Evolutionary conservation across 768 basidiomycete species (phyloP), one percentile per base, ranked within the genome.

Genomic region (Calvatia gigantea): DNA sequence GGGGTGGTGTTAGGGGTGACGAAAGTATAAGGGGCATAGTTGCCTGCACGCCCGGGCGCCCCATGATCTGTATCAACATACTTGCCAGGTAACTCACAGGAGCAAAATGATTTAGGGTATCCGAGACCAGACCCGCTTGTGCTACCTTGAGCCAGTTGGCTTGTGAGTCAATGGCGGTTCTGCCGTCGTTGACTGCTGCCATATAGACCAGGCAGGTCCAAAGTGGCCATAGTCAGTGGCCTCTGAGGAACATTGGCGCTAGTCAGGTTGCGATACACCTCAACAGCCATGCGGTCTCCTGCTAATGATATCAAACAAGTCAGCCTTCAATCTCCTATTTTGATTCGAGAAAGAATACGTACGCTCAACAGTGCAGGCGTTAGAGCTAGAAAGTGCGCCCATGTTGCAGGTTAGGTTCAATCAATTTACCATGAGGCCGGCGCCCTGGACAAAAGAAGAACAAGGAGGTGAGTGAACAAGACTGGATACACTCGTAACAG

Each of bases 21-120:
- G 72, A 81, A 78, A 2, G 75, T 77, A 61, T 69, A 79, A 62
- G 80, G 78, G n/a, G 79, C 79, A 53, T 79, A 81, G 65, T 81
- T 80, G 51, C 79, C 72, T 59, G 60, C 33, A 73, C 69, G 60
- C 70, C 69, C 64, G 21, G 1, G 7, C 29, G 21, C 9, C 19
- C 32, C 17, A 32, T 33, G 17, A 31, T 31, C 19, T 43, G 23
- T n/a, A 15, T 14, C 25, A 42, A 12, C 12, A 11, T 33, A 23
- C 28, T 56, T 37, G 28, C 6, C 28, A 21, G 1, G 35, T 6
- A 5, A 61, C 70, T 59, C 47, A 72, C 71, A 64, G 56, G 72
- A 67, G 44, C 72, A 71, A 73, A 81, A 65, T 79, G 80, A 43
- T 76, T 75, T 0, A 78, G 77, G 61, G 72, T 75, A 59, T 69